Evolutionary conservation across 2,329 filamentous ascomycete genomes (phyloP), one percentile per base, ranked within the genome.

Genomic region (Cercospora sp.): DNA sequence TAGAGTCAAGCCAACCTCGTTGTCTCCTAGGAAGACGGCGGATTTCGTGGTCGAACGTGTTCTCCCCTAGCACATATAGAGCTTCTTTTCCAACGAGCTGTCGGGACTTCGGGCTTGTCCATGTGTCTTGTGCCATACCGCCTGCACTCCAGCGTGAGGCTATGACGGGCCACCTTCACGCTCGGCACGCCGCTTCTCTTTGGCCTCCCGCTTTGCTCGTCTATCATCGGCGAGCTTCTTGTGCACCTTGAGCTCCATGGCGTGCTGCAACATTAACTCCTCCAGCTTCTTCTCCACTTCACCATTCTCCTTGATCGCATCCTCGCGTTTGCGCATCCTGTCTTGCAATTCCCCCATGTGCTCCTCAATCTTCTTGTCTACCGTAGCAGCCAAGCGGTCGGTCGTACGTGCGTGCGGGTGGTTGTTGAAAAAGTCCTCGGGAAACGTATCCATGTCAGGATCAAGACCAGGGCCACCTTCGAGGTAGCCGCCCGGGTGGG

Each of bases 391-490:
- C 74, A 65, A 84, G 65, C 33, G 78, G 18, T 75, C 77, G 10
- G 72, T 72, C 63, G 78, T 78, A 31, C 75, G 72, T 23, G 82
- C 76, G 3, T 74, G 72, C 6, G 70, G 53, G 63, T 81, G 73
- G 63, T 79, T 76, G 26, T 69, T 63, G 2, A 83, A 77, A 64
- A 83, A 83, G 55, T 79, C 74, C 51, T 79, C 74, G 2, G 80
- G 78, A 70, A 81, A 83, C 1, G 71, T 77, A 65, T 77, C 73
- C 64, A 78, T 73, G 0, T 79, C 77, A 5, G 80, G 77, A 10
- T 78, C 75, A 0, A 82, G 78, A 0, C 81, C 81, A 0, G 81
- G 81, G 1, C 83, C 83, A n/a, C 83, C 83, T 55, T 83, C 82
- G 30, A 83, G 75, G 55, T 81, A 82, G n/a, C 83, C 83, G 9